A percentile compares a stretch with the other conserved stretches of the same genome.
These are phyloP conservation scores for Fraxinus velutina DNA, from an alignment of 305 asterid genomes.

Conservation along the genomic window DNA sequence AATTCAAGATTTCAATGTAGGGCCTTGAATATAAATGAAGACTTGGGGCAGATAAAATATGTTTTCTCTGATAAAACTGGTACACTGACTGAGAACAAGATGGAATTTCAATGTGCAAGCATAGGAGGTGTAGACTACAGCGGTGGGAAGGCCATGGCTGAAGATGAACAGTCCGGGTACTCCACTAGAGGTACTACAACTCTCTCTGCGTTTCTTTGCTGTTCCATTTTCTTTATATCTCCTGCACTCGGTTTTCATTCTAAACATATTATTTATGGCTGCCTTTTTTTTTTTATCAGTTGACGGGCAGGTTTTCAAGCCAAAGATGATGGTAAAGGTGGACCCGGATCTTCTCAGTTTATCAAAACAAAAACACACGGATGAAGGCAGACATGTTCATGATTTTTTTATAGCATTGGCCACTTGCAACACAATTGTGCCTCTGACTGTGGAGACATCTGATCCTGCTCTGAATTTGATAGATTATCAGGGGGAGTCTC, in stretches of 20 bases:
- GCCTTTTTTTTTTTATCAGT: constrained; percentile 41
- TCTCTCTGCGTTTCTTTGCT: background rate
- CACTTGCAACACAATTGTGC: constrained; percentile 97
- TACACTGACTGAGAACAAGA: constrained; percentile 95
- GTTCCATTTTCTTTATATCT: background rate
- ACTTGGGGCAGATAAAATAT: constrained; percentile 95
- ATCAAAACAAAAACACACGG: constrained; percentile 46
- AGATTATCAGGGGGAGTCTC: constrained; percentile 97
- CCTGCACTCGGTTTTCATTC: background rate
- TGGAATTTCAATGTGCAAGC: constrained; percentile 98
- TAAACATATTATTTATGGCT: constrained; percentile 14
- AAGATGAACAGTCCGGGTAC: constrained; percentile 45
- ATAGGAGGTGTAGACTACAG: constrained; percentile 69
- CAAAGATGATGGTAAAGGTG: constrained; percentile 73
- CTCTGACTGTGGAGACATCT: constrained; percentile 64
- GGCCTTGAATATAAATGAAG: constrained; percentile 95
- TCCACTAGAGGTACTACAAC: constrained; percentile 56
- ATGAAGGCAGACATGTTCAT: constrained; percentile 50
- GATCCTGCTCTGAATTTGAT: constrained; percentile 75
- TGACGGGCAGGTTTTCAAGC: constrained; percentile 63
- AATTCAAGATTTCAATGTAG: constrained; percentile 91
- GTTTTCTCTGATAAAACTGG: constrained; percentile 98
- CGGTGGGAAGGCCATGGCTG: constrained; percentile 34
- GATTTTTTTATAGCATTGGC: constrained; percentile 90
- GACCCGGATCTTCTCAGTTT: constrained; percentile 61